Evolutionary conservation across 768 basidiomycete genomes (phyloP), one percentile per base, ranked within the genome.

Genomic region (Suillus americanus): DNA sequence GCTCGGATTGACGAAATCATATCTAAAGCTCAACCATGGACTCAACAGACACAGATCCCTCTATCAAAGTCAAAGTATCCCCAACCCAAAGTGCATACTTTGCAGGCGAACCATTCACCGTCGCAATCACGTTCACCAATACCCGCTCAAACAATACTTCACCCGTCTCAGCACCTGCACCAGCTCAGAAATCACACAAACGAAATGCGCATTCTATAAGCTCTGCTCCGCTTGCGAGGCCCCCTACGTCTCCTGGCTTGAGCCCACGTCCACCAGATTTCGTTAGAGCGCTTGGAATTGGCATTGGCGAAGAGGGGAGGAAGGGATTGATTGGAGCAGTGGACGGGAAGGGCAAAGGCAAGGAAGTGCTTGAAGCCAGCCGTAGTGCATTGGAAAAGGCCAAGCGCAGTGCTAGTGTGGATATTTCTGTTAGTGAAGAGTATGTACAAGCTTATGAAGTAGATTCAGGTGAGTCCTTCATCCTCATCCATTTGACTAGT

Each of bases 11-110:
- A 41, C 40, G 9, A n/a, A 4, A n/a, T 9, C 20, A 45, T 45
- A 43, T 20, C 35, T 35, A 10, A 35, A 35, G 35, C 35, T 35
- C 35, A 35, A 35, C 50, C 25, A 50, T 50, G 63, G 46, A 57
- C 65, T 5, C 41, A 18, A 37, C 69, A 54, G 85, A 86, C 60
- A 35, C 69, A 55, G 85, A 86, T 60, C 79, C 84, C 16, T 81
- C 82, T 50, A 82, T 93, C 5, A 87, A 89, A 43, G 87, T 93
- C 45, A 83, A 86, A 33, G 89, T 92, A 25, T 84, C 85, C 0
- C 96, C 96, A 2, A 83, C 91, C 0, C 91, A 95, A 66, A 90
- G 93, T 0, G 92, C 94, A 0, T 98, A 91, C 78, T 98, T 96
- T 74, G 94, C 96, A 0, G 96, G 96, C 63, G 96, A 98, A 76